These are phyloP conservation scores for Beauveria pseudobassiana DNA, from an alignment of 2,329 filamentous ascomycete genomes.

Conservation along the genomic window DNA sequence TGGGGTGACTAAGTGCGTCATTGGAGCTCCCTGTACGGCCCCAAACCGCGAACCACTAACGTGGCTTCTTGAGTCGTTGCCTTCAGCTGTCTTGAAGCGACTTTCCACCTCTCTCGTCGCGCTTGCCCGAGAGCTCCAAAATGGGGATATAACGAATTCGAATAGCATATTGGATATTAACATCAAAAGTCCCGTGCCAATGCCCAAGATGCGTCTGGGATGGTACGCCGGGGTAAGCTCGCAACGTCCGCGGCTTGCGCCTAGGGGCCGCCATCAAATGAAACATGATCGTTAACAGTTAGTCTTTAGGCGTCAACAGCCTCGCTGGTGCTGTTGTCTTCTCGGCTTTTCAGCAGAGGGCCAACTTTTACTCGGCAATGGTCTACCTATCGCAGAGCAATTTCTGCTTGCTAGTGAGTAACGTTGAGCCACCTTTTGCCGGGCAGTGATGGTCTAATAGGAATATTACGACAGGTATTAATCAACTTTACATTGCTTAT, in stretches of 20 bases:
- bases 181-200: slow-evolving; percentile 12
- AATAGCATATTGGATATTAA: slow-evolving; percentile 8
- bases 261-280: slow-evolving; percentile 10
- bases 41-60: background rate
- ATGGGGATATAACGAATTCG: slow-evolving; percentile 2
- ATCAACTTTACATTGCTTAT: slow-evolving; percentile 83
- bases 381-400: slow-evolving; percentile 96
- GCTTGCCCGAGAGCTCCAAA: background rate
- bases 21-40: background rate
- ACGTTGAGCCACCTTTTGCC: background rate
- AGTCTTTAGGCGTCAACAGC: slow-evolving; percentile 64
- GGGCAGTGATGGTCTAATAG: background rate
- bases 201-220: slow-evolving; percentile 47
- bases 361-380: slow-evolving; percentile 97
- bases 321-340: slow-evolving; percentile 78
- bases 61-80: slow-evolving; percentile 7
- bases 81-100: background rate
- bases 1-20: slow-evolving; percentile 10
- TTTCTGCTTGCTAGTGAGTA: slow-evolving; percentile 77
- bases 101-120: background rate
- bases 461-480: slow-evolving; percentile 54
- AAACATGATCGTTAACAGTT: slow-evolving; percentile 15
- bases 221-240: slow-evolving; percentile 54
- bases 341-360: slow-evolving; percentile 86
- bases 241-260: slow-evolving; percentile 15